Evolutionary conservation across 768 basidiomycete species (phyloP).

Genomic region (Leccinellum luteum): DNA sequence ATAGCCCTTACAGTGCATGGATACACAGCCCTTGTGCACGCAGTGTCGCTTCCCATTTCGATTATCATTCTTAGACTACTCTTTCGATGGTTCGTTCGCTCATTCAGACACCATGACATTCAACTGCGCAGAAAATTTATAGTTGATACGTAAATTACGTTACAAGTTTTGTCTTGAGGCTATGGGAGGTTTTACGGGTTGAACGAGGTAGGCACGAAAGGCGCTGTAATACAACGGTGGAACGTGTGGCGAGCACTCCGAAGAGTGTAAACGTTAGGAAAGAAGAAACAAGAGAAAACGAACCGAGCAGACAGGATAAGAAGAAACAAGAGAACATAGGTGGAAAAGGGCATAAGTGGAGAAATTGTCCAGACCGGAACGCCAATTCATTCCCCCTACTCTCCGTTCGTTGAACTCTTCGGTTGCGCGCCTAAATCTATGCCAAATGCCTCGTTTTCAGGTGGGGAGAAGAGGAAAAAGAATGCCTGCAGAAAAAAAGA

Average conservation of each 20-base stretch:
- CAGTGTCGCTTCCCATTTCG: not conserved
- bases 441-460: constrained; percentile 18
- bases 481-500: constrained; percentile 29
- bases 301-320: constrained; percentile 21
- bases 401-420: constrained; percentile 8
- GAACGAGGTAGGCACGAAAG: constrained; percentile 1
- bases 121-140: constrained; percentile 25
- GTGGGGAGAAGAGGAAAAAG: not conserved
- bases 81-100: not conserved
- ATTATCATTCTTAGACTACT: not conserved
- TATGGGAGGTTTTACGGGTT: constrained; percentile 3
- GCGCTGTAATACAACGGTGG: constrained; percentile 18
- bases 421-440: constrained; percentile 18
- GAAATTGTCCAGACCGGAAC: not conserved
- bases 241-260: constrained; percentile 1
- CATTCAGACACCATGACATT: not conserved
- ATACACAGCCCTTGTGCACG: no score
- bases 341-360: not conserved
- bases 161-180: constrained; percentile 24
- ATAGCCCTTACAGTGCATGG: not conserved
- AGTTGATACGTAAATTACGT: constrained; percentile 34
- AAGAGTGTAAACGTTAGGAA: not conserved
- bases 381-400: constrained; percentile 5
- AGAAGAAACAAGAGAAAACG: constrained; percentile 9
- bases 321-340: not conserved